A percentile compares a stretch with the other conserved stretches of the same genome.
These are phyloP conservation scores for Fusarium zealandicum DNA, from an alignment of 2,329 filamentous ascomycete species.

Conservation along the genomic window DNA sequence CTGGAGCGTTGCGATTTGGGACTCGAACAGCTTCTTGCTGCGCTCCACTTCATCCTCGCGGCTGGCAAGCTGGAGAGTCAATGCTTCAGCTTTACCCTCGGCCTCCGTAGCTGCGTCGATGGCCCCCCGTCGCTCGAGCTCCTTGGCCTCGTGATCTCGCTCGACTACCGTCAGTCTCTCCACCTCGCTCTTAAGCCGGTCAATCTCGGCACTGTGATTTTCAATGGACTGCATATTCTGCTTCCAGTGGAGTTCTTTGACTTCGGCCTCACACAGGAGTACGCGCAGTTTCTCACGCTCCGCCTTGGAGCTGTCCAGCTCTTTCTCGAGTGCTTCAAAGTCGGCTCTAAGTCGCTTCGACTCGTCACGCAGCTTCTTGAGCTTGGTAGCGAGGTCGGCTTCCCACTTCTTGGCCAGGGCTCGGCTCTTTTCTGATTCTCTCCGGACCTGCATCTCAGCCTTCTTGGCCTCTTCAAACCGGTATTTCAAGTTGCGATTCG, in stretches of 20 bases:
- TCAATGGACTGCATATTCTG: constrained; percentile 71
- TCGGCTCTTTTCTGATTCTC: constrained; percentile 75
- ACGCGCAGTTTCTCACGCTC: constrained; percentile 71
- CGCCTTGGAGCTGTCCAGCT: constrained; percentile 63
- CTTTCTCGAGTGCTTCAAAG: constrained; percentile 62
- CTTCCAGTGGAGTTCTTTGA: constrained; percentile 68
- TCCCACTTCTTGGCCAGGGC: constrained; percentile 82
- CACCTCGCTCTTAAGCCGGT: constrained; percentile 65
- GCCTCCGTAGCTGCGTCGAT: constrained; percentile 66
- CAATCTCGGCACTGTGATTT: constrained; percentile 66
- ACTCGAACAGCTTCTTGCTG: constrained; percentile 53
- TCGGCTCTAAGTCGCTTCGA: constrained; percentile 70
- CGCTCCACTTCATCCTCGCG: constrained; percentile 56
- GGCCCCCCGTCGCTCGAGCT: constrained; percentile 65
- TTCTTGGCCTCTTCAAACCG: constrained; percentile 77
- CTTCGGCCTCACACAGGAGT: constrained; percentile 73
- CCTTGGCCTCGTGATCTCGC: constrained; percentile 68
- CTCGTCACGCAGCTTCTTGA: constrained; percentile 72
- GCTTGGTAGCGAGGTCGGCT: constrained; percentile 70
- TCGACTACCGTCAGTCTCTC: constrained; percentile 66
- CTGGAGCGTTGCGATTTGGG: constrained; percentile 58
- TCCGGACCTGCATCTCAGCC: constrained; percentile 72
- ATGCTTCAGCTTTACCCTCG: constrained; percentile 64
- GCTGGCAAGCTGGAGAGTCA: constrained; percentile 64
- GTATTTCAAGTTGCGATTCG: constrained; percentile 75